Evolutionary conservation across 1,284 basidiomycete genomes (phyloP).

Genomic region (Tetrapyrgos nigripes): DNA sequence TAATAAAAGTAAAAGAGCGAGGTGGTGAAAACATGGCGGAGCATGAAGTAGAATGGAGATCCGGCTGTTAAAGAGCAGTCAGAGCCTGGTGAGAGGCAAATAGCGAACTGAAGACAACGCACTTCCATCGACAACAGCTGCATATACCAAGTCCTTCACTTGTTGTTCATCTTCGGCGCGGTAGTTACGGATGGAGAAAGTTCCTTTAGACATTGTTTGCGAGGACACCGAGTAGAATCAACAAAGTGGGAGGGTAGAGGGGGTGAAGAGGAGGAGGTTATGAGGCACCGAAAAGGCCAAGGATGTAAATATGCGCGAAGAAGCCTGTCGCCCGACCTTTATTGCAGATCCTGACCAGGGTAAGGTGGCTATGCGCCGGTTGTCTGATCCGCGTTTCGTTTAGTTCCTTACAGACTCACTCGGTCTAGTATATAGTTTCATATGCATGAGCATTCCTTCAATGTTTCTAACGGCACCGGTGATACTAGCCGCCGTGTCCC

Average conservation of each 20-base stretch:
- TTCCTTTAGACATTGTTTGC: neutral
- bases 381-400: too few relatives aligned
- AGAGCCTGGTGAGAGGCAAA: neutral
- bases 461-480: too few relatives aligned
- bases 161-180: neutral
- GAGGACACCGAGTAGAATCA: neutral
- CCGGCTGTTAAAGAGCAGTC: neutral
- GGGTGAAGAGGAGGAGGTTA: too few relatives aligned
- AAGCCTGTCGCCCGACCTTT: neutral
- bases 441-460: too few relatives aligned
- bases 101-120: neutral
- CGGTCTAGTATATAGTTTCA: too few relatives aligned
- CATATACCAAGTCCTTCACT: constrained; percentile 5
- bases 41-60: neutral
- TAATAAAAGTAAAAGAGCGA: neutral
- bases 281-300: too few relatives aligned
- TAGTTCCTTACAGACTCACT: too few relatives aligned
- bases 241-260: too few relatives aligned
- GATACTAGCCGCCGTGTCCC: too few relatives aligned
- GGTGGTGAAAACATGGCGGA: neutral
- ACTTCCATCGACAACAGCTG: constrained; percentile 11
- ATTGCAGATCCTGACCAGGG: neutral
- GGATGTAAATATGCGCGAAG: too few relatives aligned
- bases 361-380: too few relatives aligned
- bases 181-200: constrained; percentile 2